Evolutionary conservation across 2,329 filamentous ascomycete species (phyloP), one percentile per base, ranked within the genome.

Genomic region (Aspergillus versicolor): DNA sequence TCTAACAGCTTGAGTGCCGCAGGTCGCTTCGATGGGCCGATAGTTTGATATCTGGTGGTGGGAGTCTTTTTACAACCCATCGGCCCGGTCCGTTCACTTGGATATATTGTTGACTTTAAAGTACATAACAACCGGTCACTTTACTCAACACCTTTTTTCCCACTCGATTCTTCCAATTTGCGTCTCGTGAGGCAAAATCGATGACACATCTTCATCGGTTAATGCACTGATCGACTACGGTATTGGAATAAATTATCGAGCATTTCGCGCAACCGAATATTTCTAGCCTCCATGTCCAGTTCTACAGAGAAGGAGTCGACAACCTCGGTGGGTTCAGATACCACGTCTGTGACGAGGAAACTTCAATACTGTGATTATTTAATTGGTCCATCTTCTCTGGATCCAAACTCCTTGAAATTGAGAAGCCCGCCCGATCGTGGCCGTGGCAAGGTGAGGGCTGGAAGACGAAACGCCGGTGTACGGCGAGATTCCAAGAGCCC

Each of bases 401-500:
- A 42, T 3, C n/a, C 32, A 13, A n/a, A 44, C 40, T 19, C 19
- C 11, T 17, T 38, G 22, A 5, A 15, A 15, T 21, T 13, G 21
- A 45, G 44, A 44, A 11, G 17, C 32, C 32, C 58, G 6, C 32
- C 24, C 15, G 54, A 62, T 13, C 63, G 62, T 61, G 55, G 61
- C 8, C 60, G 61, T 5, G 41, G 27, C 17, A 62, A 47, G 53
- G 30, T 42, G 12, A 71, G 63, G 61, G 58, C 49, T 37, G 55
- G 55, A 52, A 41, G 55, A 17, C 58, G 54, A 51, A 15, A 52
- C 40, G 58, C 54, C 30, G 38, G 46, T 45, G 37, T 59, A 50
- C 52, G 57, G 34, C 57, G 53, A 21, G 43, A 49, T 2, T 62
- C 63, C 37, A 64, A 46, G 34, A 62, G 62, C 15, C 68, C 70